Conservation (phyloP, 306 rosid genomes). For the Macrotyloma uniflorum region DNA sequence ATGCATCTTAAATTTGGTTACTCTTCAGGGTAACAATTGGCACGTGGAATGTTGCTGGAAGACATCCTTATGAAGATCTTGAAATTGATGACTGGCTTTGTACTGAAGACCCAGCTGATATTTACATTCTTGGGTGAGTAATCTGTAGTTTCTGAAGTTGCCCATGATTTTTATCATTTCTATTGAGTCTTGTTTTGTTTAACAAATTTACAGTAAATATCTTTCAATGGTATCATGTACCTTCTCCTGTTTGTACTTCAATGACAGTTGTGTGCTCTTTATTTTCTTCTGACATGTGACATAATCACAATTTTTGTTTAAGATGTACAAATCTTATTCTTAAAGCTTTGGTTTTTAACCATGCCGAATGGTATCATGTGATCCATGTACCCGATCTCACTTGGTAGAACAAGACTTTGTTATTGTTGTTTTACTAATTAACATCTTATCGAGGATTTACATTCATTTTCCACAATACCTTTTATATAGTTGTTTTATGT, state of each 20-base stretch:
- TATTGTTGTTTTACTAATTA: not conserved
- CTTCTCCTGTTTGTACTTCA: not conserved
- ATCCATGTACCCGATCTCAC: too few species aligned
- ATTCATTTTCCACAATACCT: not conserved
- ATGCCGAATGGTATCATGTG: too few species aligned
- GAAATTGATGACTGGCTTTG: slow-evolving; percentile 88
- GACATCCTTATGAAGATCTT: slow-evolving; percentile 69
- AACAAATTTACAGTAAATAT: not conserved
- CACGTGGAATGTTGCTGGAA: slow-evolving; percentile 97
- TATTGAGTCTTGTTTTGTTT: slow-evolving; percentile 6
- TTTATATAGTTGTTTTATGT: not conserved
- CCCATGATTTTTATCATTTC: not conserved
- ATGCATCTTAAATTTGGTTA: slow-evolving; percentile 38
- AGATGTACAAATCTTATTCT: slow-evolving; percentile 7
- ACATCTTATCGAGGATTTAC: not conserved
- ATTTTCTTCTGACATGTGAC: not conserved
- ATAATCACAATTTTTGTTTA: not conserved
- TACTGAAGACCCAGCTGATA: slow-evolving; percentile 72
- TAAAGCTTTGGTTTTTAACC: too few species aligned
- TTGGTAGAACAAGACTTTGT: too few species aligned
- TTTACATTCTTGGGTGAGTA: slow-evolving; percentile 89
- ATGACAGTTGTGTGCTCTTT: not conserved
- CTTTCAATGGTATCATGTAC: not conserved
- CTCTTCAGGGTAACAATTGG: slow-evolving; percentile 77
- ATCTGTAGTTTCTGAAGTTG: slow-evolving; percentile 26